phyloP scores from a whole-genome alignment of 345 rosid genomes.

The Linum tenue region DNA sequence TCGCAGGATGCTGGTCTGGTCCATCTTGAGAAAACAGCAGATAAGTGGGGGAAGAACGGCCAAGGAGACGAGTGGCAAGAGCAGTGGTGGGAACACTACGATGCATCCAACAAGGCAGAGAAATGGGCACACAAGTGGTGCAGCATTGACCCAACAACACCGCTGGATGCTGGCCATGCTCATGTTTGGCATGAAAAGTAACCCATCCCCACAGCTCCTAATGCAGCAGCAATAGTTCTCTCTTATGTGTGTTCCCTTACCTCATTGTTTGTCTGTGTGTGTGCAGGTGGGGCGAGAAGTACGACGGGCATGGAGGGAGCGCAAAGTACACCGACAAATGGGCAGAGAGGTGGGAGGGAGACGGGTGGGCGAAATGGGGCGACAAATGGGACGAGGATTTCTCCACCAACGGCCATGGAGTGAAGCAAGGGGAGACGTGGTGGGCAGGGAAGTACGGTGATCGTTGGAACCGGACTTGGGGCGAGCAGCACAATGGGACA shows the following conservation, averaged over 20 bases:
- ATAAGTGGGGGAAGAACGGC: slow-evolving; percentile 95
- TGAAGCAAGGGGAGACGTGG: slow-evolving; percentile 96
- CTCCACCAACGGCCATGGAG: slow-evolving; percentile 58
- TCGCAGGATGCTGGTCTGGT: slow-evolving; percentile 54
- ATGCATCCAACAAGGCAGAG: slow-evolving; percentile 71
- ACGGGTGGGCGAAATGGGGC: slow-evolving; percentile 92
- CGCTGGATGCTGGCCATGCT: slow-evolving; percentile 82
- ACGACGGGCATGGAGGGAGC: slow-evolving; percentile 86
- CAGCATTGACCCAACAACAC: slow-evolving; percentile 71
- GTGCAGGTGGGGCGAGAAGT: slow-evolving; percentile 86
- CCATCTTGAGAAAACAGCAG: slow-evolving; percentile 88
- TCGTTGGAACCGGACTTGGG: slow-evolving; percentile 92
- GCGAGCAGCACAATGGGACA: slow-evolving; percentile 74
- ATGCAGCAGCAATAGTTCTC: not conserved
- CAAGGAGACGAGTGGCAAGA: slow-evolving; percentile 87
- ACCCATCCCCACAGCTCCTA: not conserved
- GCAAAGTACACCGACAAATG: slow-evolving; percentile 87
- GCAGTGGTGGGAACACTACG: slow-evolving; percentile 89
- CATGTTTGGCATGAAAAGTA: slow-evolving; percentile 99
- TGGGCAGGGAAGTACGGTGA: slow-evolving; percentile 85
- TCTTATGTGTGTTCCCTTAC: slow-evolving; percentile 1
- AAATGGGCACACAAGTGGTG: slow-evolving; percentile 99
- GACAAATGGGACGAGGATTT: slow-evolving; percentile 98
- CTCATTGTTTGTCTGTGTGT: not conserved
- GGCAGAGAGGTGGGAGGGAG: slow-evolving; percentile 82